These are phyloP conservation scores for Coprinellus micaceus DNA, from an alignment of 768 basidiomycete genomes.

Conservation along the genomic window DNA sequence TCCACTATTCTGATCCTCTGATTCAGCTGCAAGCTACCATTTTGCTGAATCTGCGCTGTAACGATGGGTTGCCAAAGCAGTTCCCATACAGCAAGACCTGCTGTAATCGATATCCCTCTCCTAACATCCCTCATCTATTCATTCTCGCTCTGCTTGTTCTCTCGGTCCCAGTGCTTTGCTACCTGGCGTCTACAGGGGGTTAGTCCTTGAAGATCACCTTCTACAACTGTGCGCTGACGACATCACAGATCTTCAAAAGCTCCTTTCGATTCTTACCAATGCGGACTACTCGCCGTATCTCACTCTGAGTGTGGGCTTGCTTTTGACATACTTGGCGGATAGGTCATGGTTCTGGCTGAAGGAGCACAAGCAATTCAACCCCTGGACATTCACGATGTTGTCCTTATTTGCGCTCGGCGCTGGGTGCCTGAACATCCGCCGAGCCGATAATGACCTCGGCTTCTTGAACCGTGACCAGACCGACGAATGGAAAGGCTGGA, in stretches of 20 bases:
- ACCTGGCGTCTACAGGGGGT: slow-evolving; percentile 19
- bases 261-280: not conserved
- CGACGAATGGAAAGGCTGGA: slow-evolving; percentile 98
- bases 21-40: slow-evolving; percentile 71
- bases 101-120: slow-evolving; percentile 73
- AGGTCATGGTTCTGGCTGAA: slow-evolving; percentile 86
- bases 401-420: slow-evolving; percentile 46
- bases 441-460: slow-evolving; percentile 77
- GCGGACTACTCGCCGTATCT: not conserved
- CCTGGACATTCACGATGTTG: slow-evolving; percentile 65
- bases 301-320: slow-evolving; percentile 14
- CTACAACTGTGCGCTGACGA: too few relatives aligned
- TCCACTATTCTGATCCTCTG: slow-evolving; percentile 70
- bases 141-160: slow-evolving; percentile 45
- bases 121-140: slow-evolving; percentile 52
- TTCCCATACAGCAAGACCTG: slow-evolving; percentile 75
- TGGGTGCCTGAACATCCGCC: slow-evolving; percentile 65
- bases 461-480: slow-evolving; percentile 91
- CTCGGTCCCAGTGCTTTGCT: slow-evolving; percentile 49
- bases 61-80: slow-evolving; percentile 57
- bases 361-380: slow-evolving; percentile 80
- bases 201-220: not conserved
- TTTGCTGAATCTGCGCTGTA: slow-evolving; percentile 78
- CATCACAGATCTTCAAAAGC: not conserved
- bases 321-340: slow-evolving; percentile 74